Evolutionary conservation across 352 stramenopile genomes (phyloP).

Genomic region (Pythium coloratum): DNA sequence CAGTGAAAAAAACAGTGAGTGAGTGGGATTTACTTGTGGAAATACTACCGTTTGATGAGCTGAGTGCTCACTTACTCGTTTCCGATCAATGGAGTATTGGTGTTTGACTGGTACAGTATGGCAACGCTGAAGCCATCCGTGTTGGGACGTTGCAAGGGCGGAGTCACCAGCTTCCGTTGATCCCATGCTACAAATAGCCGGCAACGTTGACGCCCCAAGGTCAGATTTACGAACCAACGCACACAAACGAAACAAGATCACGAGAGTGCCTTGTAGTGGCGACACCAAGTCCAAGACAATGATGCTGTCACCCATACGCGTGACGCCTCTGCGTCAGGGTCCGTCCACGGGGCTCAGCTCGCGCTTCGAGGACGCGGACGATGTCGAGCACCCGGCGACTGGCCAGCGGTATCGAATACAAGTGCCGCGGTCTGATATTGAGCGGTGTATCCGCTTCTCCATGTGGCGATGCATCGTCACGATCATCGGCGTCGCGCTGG

Average conservation of each 20-base stretch:
- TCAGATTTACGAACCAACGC: no score
- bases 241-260: no score
- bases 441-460: slow-evolving; percentile 17
- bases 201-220: no score
- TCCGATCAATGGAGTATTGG: neutral
- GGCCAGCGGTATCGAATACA: neutral
- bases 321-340: neutral
- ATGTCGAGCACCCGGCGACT: neutral
- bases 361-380: neutral
- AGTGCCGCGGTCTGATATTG: slow-evolving; percentile 2
- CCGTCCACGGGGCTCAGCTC: neutral
- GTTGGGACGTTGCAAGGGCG: no score
- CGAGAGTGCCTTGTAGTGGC: no score
- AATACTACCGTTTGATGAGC: no score
- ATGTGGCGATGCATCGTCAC: slow-evolving; percentile 7
- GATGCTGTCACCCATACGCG: neutral
- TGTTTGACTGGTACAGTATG: no score
- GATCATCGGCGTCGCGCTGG: slow-evolving; percentile 10
- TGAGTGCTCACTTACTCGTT: no score
- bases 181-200: no score
- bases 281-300: neutral
- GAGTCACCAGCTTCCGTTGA: no score
- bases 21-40: no score
- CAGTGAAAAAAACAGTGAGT: neutral
- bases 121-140: no score